Percentiles rank a stretch among this genome's conserved stretches.
These are phyloP conservation scores for Globisporangium alternatum DNA, from an alignment of 352 stramenopile species.

Conservation along the genomic window DNA sequence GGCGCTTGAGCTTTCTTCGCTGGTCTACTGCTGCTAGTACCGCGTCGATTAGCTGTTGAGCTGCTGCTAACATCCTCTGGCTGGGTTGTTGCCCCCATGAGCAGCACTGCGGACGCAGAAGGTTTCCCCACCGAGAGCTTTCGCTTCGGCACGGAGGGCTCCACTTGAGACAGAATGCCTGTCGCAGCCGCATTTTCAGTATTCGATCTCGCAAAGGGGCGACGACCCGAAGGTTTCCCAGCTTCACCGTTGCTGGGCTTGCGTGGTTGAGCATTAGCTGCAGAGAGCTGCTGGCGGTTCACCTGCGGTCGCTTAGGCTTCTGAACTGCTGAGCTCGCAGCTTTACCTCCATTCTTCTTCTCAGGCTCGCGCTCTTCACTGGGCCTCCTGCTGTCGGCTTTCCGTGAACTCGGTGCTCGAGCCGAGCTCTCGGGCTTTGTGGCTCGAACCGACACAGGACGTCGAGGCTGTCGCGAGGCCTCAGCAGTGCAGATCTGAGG, in stretches of 20 bases:
- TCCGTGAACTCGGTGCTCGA: not conserved
- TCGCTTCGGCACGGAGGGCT: conserved; percentile 4
- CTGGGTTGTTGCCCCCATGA: conserved; percentile 7
- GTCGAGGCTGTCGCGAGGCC: conserved; percentile 1
- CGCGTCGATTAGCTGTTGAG: not conserved
- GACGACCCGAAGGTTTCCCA: not conserved
- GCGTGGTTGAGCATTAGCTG: not conserved
- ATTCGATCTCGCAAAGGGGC: conserved; percentile 1
- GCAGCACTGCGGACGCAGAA: conserved; percentile 10
- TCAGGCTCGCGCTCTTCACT: not conserved
- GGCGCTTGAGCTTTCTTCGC: not conserved
- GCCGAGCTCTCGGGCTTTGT: not conserved
- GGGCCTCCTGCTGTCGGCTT: not conserved
- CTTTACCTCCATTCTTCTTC: not conserved
- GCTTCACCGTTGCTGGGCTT: conserved; percentile 5
- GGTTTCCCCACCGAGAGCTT: conserved; percentile 1
- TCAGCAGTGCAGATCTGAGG: not conserved
- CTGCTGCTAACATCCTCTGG: not conserved
- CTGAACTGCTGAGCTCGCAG: not conserved
- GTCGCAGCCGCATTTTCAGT: not conserved
- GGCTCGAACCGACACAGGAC: conserved; percentile 5
- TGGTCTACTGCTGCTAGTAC: not conserved
- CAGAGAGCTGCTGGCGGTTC: not conserved
- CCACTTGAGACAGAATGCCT: not conserved
- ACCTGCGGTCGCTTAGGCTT: not conserved